These are phyloP conservation scores for Pythium rishiriense DNA, from an alignment of 352 stramenopile genomes.

Conservation along the genomic window DNA sequence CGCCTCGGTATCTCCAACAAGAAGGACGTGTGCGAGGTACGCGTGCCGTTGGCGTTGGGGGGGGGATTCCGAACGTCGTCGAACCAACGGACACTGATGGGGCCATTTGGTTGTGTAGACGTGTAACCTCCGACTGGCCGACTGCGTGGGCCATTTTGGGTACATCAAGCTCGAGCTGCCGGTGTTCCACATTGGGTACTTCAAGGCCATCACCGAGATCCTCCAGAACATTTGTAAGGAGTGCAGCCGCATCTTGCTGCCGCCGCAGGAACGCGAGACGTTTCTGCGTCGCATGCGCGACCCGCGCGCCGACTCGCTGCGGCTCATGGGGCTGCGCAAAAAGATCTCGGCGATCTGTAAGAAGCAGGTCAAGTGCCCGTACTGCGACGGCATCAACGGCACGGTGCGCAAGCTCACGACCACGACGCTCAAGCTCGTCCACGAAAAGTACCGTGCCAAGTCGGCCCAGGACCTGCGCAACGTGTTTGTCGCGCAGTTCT, in stretches of 20 bases:
- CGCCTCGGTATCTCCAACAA: conserved; percentile 98
- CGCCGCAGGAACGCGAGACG: conserved; percentile 83
- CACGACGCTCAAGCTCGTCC: conserved; percentile 97
- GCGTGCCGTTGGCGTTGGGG: too few relatives aligned
- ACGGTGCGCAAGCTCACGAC: conserved; percentile 98
- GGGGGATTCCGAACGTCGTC: too few relatives aligned
- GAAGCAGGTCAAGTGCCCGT: conserved; percentile 94
- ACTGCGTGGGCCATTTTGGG: conserved; percentile 99
- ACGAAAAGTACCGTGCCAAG: conserved; percentile 96
- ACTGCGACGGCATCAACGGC: conserved; percentile 96
- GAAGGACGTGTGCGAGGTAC: conserved; percentile 92
- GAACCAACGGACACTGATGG: not conserved
- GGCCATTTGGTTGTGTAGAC: conserved; percentile 31
- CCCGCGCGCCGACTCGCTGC: conserved; percentile 71
- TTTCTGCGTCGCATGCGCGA: conserved; percentile 91
- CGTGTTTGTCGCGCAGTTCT: conserved; percentile 85
- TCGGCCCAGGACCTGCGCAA: conserved; percentile 80
- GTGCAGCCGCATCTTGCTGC: conserved; percentile 95
- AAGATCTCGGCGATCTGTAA: conserved; percentile 97
- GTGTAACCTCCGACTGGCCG: conserved; percentile 90
- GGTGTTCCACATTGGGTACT: conserved; percentile 99
- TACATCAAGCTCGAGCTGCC: conserved; percentile 98
- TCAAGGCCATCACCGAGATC: conserved; percentile 98
- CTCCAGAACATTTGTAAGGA: conserved; percentile 98
- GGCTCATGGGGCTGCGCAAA: conserved; percentile 87